Conservation (phyloP, 176 grass and related monocot genomes). For the Metroxylon sagu region DNA sequence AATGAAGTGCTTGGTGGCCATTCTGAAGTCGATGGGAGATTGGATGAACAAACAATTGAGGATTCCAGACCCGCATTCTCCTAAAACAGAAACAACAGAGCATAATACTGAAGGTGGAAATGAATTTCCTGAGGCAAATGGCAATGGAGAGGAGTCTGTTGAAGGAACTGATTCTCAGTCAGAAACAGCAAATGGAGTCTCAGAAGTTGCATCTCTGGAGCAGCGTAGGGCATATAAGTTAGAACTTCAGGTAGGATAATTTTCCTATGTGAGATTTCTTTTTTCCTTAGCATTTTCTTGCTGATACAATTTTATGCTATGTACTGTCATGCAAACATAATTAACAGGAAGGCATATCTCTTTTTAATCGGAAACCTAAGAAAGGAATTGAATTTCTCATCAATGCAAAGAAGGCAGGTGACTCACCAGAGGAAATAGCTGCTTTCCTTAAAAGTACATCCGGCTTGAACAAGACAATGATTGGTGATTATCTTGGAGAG, state of each 20-base stretch:
- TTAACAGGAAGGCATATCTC: slow-evolving; percentile 85
- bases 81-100: slow-evolving; percentile 56
- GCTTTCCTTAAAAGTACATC: slow-evolving; percentile 77
- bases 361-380: slow-evolving; percentile 95
- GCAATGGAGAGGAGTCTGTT: slow-evolving; percentile 51
- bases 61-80: slow-evolving; percentile 71
- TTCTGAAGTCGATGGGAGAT: slow-evolving; percentile 98
- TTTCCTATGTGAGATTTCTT: slow-evolving; percentile 24
- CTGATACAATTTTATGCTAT: neutral
- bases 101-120: slow-evolving; percentile 46
- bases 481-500: slow-evolving; percentile 97
- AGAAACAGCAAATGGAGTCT: slow-evolving; percentile 59
- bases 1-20: slow-evolving; percentile 96
- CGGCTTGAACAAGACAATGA: slow-evolving; percentile 92
- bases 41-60: slow-evolving; percentile 99
- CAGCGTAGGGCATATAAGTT: slow-evolving; percentile 94
- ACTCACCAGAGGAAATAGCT: slow-evolving; percentile 80
- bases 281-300: neutral
- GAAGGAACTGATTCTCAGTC: slow-evolving; percentile 75
- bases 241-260: slow-evolving; percentile 81
- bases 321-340: slow-evolving; percentile 21
- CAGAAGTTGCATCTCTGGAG: slow-evolving; percentile 79
- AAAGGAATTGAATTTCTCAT: slow-evolving; percentile 96
- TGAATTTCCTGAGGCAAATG: slow-evolving; percentile 47
- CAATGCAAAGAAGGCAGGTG: slow-evolving; percentile 81